Evolutionary conservation across 345 rosid genomes (phyloP).

Genomic region (Eucalyptus guilfoylei): DNA sequence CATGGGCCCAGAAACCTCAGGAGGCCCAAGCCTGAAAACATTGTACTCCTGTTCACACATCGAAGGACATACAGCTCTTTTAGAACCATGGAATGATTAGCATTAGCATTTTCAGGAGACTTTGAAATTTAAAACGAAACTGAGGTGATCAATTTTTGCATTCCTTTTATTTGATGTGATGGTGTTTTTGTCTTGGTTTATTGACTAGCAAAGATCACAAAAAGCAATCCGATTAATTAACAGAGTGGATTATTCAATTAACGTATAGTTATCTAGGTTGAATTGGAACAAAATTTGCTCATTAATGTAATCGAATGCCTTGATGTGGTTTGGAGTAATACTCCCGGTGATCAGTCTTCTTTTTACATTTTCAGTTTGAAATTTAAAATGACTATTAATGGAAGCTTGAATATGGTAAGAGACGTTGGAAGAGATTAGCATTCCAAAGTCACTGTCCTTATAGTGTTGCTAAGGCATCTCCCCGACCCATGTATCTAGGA

Average conservation of each 20-base stretch:
- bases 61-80: not conserved
- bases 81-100: not conserved
- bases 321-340: not conserved
- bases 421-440: not conserved
- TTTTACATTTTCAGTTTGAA: not conserved
- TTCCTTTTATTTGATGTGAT: not conserved
- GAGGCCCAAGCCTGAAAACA: not conserved
- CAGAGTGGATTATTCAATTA: not conserved
- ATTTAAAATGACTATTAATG: not conserved
- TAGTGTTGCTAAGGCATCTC: not conserved
- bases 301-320: not conserved
- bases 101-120: not conserved
- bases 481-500: not conserved
- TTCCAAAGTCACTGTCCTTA: not conserved
- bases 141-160: not conserved
- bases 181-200: not conserved
- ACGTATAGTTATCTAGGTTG: not conserved
- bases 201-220: not conserved
- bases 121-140: not conserved
- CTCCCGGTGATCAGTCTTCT: not conserved
- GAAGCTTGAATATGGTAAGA: not conserved
- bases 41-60: not conserved
- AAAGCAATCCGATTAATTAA: not conserved
- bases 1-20: not conserved
- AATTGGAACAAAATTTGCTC: not conserved